phyloP scores from a whole-genome alignment of 163 green algal species.

The Volvox carteri region DNA sequence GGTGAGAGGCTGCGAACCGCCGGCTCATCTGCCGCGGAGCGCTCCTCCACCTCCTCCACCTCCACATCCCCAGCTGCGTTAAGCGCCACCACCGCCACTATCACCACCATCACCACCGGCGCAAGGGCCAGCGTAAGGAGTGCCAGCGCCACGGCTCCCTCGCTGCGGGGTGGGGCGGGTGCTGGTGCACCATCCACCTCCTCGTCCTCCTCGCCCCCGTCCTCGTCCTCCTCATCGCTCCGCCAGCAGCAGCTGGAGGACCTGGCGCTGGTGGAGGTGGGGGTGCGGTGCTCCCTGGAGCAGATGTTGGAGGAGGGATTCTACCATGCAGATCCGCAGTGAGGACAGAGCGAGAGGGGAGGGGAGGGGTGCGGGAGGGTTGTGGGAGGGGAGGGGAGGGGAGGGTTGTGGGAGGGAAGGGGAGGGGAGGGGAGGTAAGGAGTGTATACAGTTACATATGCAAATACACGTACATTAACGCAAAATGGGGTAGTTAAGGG shows the following conservation, averaged over 20 bases:
- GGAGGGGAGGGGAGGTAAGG: not conserved
- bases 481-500: no score
- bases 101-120: not conserved
- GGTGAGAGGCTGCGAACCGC: conserved; percentile 85
- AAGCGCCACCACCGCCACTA: no score
- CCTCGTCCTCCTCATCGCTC: no score
- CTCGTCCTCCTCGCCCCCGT: no score
- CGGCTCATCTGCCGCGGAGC: conserved; percentile 10
- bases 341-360: conserved; percentile 5
- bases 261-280: conserved; percentile 92
- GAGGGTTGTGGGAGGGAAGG: not conserved
- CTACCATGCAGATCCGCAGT: conserved; percentile 84
- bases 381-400: not conserved
- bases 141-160: not conserved
- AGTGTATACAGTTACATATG: no score
- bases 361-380: not conserved
- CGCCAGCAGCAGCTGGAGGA: conserved; percentile 77
- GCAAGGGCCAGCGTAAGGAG: not conserved
- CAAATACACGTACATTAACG: no score
- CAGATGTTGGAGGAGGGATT: conserved; percentile 90
- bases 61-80: not conserved
- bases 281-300: conserved; percentile 91
- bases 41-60: not conserved
- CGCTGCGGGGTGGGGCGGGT: no score
- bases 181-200: no score